Evolutionary conservation across 371 early-diverging fungal genomes (phyloP), one percentile per base, ranked within the genome.

Genomic region (Basidiobolus meristosporus): DNA sequence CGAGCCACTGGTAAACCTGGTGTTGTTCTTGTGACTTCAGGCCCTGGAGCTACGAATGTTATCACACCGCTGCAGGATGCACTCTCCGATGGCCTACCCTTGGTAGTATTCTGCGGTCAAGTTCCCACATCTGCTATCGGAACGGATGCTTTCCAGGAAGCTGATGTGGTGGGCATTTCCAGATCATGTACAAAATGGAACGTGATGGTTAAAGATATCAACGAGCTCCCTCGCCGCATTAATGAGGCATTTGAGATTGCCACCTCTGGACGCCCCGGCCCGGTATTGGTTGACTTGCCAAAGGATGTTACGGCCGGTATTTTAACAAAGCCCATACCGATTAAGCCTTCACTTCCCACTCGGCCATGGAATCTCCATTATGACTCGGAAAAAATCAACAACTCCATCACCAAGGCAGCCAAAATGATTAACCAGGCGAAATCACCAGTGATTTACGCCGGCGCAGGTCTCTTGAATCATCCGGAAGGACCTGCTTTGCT

Each of bases 41-140:
- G 96, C 1, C 97, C 97, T n/a, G 97, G 97, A 33, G 97, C 93
- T 9, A 96, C 97, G 26, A 96, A 96, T 60, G 82, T 87, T 16
- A 71, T 96, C 43, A 96, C 97, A 17, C 85, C 97, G n/a, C 81
- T 96, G 85, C 90, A 91, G 52, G 93, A 96, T 63, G 97, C 97
- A 22, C 61, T 87, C 9, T 78, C 80, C 1, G 93, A 92, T 58
- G 97, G 92, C 47, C 73, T 80, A 16, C 97, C 97, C 16, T 70
- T 96, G 65, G 80, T 96, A 41, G 92, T 91, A 20, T 89, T 92
- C 48, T 69, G 73, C 40, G 97, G 97, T 31, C 93, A 92, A 65
- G 97, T 92, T 28, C 77, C 83, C 15, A 87, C 87, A 7, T 57
- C 77, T 7, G 82, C 89, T 35, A 85, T 96, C 46, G 96, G 96